A percentile compares a stretch with the other conserved stretches of the same genome.
These are phyloP conservation scores for Mycena chlorophos DNA, from an alignment of 768 basidiomycete species.

Conservation along the genomic window DNA sequence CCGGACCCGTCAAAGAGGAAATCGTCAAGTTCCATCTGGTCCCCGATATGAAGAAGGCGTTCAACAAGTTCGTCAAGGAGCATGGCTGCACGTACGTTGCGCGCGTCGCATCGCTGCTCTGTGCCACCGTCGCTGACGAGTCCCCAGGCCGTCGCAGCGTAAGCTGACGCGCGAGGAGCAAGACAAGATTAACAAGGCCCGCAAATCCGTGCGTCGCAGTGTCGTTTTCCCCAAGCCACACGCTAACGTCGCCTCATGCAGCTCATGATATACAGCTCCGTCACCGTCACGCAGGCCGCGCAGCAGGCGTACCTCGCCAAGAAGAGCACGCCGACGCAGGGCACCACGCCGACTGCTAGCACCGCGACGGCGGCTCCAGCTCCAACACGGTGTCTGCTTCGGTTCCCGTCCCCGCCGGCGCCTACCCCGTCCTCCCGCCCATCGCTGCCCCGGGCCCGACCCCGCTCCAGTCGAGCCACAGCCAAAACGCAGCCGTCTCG, in stretches of 20 bases:
- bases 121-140: background rate
- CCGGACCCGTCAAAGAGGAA: slow-evolving; percentile 25
- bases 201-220: slow-evolving; percentile 27
- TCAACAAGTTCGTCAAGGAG: slow-evolving; percentile 30
- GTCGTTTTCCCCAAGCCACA: background rate
- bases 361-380: slow-evolving; percentile 3
- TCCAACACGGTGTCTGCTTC: slow-evolving; percentile 1
- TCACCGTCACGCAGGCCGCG: slow-evolving; percentile 15
- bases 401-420: background rate
- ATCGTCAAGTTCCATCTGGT: slow-evolving; percentile 35
- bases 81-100: slow-evolving; percentile 33
- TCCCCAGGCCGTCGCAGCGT: slow-evolving; percentile 24
- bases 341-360: too few species aligned
- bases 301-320: slow-evolving; percentile 18
- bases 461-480: background rate
- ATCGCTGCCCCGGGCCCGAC: background rate
- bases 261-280: slow-evolving; percentile 22
- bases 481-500: too few species aligned
- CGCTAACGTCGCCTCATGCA: background rate
- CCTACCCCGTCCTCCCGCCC: background rate
- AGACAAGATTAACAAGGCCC: slow-evolving; percentile 31
- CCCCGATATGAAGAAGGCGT: slow-evolving; percentile 31
- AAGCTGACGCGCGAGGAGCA: slow-evolving; percentile 31
- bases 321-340: too few species aligned
- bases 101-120: background rate